A percentile compares a stretch with the other conserved stretches of the same genome.
Conservation (phyloP, 495 filamentous ascomycete genomes). For the Terfezia boudieri region DNA sequence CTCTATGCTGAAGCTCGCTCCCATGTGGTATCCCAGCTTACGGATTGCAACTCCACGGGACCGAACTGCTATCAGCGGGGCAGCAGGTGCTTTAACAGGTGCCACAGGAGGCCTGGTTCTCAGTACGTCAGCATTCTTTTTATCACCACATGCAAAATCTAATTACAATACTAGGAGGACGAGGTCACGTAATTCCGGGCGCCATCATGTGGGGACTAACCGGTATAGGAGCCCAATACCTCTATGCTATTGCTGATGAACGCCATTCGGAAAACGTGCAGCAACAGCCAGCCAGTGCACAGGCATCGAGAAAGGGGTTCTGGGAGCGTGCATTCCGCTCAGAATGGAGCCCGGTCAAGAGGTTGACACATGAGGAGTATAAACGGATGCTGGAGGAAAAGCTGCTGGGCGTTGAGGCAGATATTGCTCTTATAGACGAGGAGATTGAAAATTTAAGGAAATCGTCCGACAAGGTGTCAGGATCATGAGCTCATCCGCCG, state of each 20-base stretch:
- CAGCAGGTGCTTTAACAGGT: constrained; percentile 12
- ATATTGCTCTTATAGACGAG: constrained; percentile 73
- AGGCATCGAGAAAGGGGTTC: constrained; percentile 1
- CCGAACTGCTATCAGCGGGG: constrained; percentile 11
- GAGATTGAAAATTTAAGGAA: constrained; percentile 39
- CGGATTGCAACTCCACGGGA: constrained; percentile 4
- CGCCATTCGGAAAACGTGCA: constrained; percentile 13
- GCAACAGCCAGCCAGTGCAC: neutral
- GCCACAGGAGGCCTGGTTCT: constrained; percentile 11
- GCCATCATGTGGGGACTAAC: constrained; percentile 39
- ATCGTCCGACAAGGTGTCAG: no score
- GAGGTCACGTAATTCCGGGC: constrained; percentile 32
- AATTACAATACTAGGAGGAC: constrained; percentile 19
- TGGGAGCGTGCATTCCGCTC: constrained; percentile 22
- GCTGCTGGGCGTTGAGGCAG: constrained; percentile 53
- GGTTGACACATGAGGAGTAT: constrained; percentile 60
- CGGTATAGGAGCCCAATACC: constrained; percentile 35
- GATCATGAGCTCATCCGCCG: no score
- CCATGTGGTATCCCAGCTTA: neutral
- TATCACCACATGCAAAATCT: neutral
- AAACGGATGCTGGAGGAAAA: constrained; percentile 51
- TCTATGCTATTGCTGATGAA: constrained; percentile 32
- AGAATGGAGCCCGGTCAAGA: constrained; percentile 63
- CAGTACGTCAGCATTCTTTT: constrained; percentile 4
- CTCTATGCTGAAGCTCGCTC: neutral